Evolutionary conservation across 2,329 filamentous ascomycete genomes (phyloP).

Genomic region (Huntiella moniliformis): DNA sequence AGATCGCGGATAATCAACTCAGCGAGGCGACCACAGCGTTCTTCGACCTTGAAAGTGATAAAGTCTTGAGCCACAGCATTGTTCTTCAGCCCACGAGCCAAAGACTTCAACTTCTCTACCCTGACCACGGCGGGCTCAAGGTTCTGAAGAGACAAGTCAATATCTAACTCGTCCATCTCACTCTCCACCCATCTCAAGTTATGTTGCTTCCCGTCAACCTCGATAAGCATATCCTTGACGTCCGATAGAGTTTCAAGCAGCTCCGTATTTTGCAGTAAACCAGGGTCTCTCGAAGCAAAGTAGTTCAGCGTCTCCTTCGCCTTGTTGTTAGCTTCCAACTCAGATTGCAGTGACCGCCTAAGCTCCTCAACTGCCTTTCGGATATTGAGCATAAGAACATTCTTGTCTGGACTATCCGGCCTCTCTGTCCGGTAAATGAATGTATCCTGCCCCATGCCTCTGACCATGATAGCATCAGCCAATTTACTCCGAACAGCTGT

Average conservation of each 20-base stretch:
- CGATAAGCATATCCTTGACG: conserved; percentile 75
- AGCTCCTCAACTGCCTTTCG: conserved; percentile 85
- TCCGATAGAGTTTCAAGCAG: conserved; percentile 60
- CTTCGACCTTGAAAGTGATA: conserved; percentile 78
- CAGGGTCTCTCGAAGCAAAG: conserved; percentile 60
- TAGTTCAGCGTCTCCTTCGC: conserved; percentile 72
- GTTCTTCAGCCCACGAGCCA: conserved; percentile 64
- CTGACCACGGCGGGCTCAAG: conserved; percentile 70
- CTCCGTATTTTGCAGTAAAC: conserved; percentile 60
- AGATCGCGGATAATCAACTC: conserved; percentile 60
- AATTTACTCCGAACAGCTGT: conserved; percentile 40
- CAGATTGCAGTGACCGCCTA: conserved; percentile 65
- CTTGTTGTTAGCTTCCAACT: conserved; percentile 74
- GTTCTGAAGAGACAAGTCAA: conserved; percentile 77
- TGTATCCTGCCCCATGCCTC: conserved; percentile 68
- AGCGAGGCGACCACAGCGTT: conserved; percentile 61
- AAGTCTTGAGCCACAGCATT: conserved; percentile 81
- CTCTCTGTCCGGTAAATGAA: conserved; percentile 90
- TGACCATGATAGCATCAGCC: conserved; percentile 74
- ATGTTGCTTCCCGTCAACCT: conserved; percentile 91
- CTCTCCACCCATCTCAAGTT: conserved; percentile 90
- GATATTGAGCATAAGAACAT: conserved; percentile 66
- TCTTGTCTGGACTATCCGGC: conserved; percentile 59
- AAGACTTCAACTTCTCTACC: conserved; percentile 66
- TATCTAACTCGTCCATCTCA: conserved; percentile 90